Percentiles rank a stretch among this genome's conserved stretches.
Evolutionary conservation across 352 stramenopile species (phyloP).

Genomic region (Phytophthora syringae): DNA sequence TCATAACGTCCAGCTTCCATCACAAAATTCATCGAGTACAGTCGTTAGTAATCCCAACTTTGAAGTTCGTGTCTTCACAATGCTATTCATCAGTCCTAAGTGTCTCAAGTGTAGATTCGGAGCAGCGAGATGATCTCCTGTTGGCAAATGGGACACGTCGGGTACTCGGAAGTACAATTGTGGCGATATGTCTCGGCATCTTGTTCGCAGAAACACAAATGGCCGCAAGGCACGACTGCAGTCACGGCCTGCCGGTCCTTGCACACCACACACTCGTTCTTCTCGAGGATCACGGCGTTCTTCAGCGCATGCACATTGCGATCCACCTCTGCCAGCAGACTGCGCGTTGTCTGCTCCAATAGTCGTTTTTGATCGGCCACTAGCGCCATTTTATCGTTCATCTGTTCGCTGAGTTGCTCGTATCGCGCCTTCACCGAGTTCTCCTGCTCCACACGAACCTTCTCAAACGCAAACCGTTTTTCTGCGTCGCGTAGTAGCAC

Average conservation of each 20-base stretch:
- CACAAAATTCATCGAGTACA: no score
- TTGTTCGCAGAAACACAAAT: slow-evolving; percentile 87
- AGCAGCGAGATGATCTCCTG: slow-evolving; percentile 82
- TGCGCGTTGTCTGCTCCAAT: slow-evolving; percentile 80
- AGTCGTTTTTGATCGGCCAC: slow-evolving; percentile 79
- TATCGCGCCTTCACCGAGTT: slow-evolving; percentile 79
- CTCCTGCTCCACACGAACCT: slow-evolving; percentile 74
- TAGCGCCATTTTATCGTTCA: slow-evolving; percentile 69
- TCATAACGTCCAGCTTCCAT: no score
- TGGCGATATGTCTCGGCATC: slow-evolving; percentile 74
- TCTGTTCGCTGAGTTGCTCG: slow-evolving; percentile 76
- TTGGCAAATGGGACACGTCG: slow-evolving; percentile 83
- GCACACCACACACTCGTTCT: slow-evolving; percentile 83
- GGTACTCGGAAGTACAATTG: slow-evolving; percentile 47
- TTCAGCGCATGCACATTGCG: slow-evolving; percentile 77
- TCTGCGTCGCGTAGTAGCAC: slow-evolving; percentile 69
- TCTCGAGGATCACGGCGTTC: slow-evolving; percentile 61
- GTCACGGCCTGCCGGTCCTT: slow-evolving; percentile 77
- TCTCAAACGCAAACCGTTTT: slow-evolving; percentile 77
- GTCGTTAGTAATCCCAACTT: no score
- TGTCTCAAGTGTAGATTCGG: slow-evolving; percentile 70
- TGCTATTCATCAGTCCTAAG: slow-evolving; percentile 14
- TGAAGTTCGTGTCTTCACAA: no score
- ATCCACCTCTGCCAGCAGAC: slow-evolving; percentile 74
- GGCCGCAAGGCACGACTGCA: slow-evolving; percentile 82